A percentile compares a stretch with the other conserved stretches of the same genome.
phyloP scores from a whole-genome alignment of 331 rosid species.

The Prunus yedoensis region DNA sequence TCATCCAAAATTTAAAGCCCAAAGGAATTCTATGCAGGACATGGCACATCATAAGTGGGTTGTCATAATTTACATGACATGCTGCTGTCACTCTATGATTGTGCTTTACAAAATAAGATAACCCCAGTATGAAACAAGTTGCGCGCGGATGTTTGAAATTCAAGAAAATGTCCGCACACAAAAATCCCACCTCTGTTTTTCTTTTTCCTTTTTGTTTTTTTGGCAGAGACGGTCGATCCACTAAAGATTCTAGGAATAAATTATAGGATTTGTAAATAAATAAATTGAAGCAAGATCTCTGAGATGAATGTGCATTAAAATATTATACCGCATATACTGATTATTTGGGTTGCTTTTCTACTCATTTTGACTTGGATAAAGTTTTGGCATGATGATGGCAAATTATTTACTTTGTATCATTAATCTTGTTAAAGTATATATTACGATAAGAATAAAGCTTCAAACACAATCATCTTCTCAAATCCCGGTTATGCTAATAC shows the following conservation, averaged over 20 bases:
- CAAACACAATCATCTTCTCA: slow-evolving; percentile 65
- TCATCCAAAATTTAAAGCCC: too few relatives aligned
- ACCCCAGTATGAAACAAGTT: slow-evolving; percentile 8
- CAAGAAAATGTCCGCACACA: slow-evolving; percentile 1
- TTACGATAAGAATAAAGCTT: slow-evolving; percentile 68
- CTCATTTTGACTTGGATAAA: slow-evolving; percentile 70
- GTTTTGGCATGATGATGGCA: slow-evolving; percentile 42
- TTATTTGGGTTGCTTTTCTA: slow-evolving; percentile 27
- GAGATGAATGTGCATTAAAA: slow-evolving; percentile 17
- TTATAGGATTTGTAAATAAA: not conserved
- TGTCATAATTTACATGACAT: slow-evolving; percentile 19
- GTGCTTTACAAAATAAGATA: slow-evolving; percentile 2
- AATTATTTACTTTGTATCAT: slow-evolving; percentile 50
- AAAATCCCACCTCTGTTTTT: not conserved
- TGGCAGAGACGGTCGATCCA: not conserved
- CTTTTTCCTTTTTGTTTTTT: not conserved
- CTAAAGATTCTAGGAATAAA: not conserved
- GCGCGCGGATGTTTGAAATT: slow-evolving; percentile 55
- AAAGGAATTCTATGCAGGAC: not conserved
- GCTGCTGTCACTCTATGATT: slow-evolving; percentile 13
- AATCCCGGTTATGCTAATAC: slow-evolving; percentile 24
- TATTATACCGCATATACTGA: slow-evolving; percentile 40
- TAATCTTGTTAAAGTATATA: slow-evolving; percentile 50
- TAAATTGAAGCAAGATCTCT: not conserved
- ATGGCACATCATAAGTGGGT: slow-evolving; percentile 22